Conservation (phyloP, 2,329 filamentous ascomycete genomes). For the Dryadomyces quercivorus region DNA sequence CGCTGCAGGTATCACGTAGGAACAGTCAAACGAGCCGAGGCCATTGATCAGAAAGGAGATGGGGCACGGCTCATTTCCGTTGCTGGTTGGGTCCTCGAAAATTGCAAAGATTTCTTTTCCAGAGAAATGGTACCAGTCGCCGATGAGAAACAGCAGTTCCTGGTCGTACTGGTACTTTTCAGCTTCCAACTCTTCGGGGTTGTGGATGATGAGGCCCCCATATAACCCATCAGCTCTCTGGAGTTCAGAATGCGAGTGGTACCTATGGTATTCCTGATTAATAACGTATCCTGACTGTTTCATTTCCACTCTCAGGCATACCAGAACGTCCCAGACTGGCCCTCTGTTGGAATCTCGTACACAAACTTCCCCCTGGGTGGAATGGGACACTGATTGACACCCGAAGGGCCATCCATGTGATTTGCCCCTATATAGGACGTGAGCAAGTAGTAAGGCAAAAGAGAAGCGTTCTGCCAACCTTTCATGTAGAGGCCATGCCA, state of each 20-base stretch:
- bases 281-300: neutral
- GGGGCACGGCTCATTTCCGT: slow-evolving; percentile 26
- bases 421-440: slow-evolving; percentile 3
- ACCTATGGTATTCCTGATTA: neutral
- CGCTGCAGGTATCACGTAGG: slow-evolving; percentile 28
- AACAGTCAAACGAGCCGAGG: slow-evolving; percentile 29
- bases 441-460: neutral
- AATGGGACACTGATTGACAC: slow-evolving; percentile 57
- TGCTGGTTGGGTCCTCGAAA: slow-evolving; percentile 7
- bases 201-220: slow-evolving; percentile 50
- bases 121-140: slow-evolving; percentile 43
- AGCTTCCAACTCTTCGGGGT: slow-evolving; percentile 37
- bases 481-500: slow-evolving; percentile 33
- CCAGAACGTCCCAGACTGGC: slow-evolving; percentile 28
- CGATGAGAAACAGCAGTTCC: slow-evolving; percentile 53
- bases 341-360: slow-evolving; percentile 27
- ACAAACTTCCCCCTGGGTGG: slow-evolving; percentile 48
- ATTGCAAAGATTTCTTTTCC: slow-evolving; percentile 1
- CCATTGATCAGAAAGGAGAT: slow-evolving; percentile 36
- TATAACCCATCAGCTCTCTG: slow-evolving; percentile 58
- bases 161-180: slow-evolving; percentile 45
- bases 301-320: slow-evolving; percentile 20
- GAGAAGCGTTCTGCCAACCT: neutral
- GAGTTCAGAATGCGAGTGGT: slow-evolving; percentile 58
- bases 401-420: slow-evolving; percentile 58